Conservation (phyloP, 139 green algal genomes). For the Eudorina sp. region DNA sequence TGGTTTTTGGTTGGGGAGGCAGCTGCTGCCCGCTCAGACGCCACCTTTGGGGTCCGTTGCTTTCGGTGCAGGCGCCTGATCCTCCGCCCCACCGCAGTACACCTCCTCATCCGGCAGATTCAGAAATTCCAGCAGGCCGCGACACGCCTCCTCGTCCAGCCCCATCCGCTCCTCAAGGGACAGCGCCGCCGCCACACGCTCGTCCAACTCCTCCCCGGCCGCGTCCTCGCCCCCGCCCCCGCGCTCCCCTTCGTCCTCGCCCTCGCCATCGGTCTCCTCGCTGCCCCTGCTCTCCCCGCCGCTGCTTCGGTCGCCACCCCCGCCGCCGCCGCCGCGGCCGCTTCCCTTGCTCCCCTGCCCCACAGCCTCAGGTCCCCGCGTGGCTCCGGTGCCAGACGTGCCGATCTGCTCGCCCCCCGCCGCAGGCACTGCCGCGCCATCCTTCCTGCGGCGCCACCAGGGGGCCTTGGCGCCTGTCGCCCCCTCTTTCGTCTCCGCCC, state of each 20-base stretch:
- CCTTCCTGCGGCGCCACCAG: neutral
- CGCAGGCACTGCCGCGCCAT: neutral
- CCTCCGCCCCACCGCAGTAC: too few species aligned
- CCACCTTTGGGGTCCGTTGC: too few species aligned
- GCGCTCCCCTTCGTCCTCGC: too few species aligned
- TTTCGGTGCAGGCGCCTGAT: too few species aligned
- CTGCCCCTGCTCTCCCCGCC: neutral
- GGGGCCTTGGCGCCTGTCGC: neutral
- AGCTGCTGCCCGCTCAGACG: too few species aligned
- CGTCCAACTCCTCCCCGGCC: neutral
- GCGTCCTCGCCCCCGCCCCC: neutral
- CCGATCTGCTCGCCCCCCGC: neutral
- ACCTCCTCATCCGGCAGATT: slow-evolving; percentile 28
- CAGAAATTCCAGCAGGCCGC: slow-evolving; percentile 13
- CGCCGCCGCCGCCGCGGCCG: neutral
- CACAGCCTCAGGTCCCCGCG: neutral
- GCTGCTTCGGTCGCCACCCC: neutral
- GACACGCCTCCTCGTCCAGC: neutral
- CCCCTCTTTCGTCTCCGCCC: neutral
- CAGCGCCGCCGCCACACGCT: neutral
- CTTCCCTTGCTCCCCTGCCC: too few species aligned
- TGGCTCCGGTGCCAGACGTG: neutral
- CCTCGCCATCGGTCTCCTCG: neutral
- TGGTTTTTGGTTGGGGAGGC: too few species aligned
- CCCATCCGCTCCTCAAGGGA: slow-evolving; percentile 15